Evolutionary conservation across 2,329 filamentous ascomycete species (phyloP).

Genomic region (Sclerotinia nivalis): DNA sequence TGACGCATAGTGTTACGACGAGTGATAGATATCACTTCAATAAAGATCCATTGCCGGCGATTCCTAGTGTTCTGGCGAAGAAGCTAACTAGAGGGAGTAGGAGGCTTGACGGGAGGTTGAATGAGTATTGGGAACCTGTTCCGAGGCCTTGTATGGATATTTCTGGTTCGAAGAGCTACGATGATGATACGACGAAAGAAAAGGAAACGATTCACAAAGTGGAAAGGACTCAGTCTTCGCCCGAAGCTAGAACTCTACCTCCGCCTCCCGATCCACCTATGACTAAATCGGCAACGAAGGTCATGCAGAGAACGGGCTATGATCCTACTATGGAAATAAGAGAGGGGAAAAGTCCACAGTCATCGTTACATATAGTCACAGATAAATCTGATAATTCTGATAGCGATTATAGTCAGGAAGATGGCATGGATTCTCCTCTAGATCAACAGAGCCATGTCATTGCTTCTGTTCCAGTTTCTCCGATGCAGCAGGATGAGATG

Average conservation of each 20-base stretch:
- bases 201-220: not conserved
- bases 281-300: conserved; percentile 30
- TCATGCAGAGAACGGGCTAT: conserved; percentile 32
- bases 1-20: not conserved
- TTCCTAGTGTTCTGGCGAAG: not conserved
- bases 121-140: conserved; percentile 18
- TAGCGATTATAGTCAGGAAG: conserved; percentile 18
- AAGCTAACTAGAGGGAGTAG: conserved; percentile 6
- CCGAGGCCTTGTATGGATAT: conserved; percentile 8
- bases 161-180: not conserved
- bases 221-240: conserved; percentile 9
- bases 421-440: not conserved
- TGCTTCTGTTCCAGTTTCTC: conserved; percentile 5
- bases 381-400: conserved; percentile 23
- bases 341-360: conserved; percentile 1
- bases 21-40: not conserved
- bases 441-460: not conserved
- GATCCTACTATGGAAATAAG: conserved; percentile 25
- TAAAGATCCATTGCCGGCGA: not conserved
- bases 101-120: conserved; percentile 19
- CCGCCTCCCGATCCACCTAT: conserved; percentile 18
- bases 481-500: not conserved
- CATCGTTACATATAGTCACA: conserved; percentile 8
- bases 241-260: conserved; percentile 10
- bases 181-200: not conserved